Conservation (phyloP, 768 basidiomycete genomes). For the Termitomyces sp. region DNA sequence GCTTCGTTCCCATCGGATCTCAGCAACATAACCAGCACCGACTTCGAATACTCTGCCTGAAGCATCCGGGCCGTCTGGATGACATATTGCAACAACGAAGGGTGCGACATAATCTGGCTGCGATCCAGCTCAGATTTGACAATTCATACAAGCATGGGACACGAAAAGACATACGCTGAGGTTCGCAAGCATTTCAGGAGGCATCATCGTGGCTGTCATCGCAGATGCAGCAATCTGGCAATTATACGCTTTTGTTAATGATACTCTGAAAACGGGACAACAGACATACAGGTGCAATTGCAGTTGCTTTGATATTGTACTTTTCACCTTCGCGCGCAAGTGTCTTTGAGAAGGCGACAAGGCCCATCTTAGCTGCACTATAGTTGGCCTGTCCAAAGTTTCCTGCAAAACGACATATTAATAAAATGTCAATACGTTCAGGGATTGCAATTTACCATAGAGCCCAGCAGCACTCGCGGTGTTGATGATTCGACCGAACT, state of each 20-base stretch:
- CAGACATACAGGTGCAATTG: conserved; percentile 77
- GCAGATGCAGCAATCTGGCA: conserved; percentile 85
- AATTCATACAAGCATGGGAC: neutral
- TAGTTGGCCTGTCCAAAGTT: conserved; percentile 99
- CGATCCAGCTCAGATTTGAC: conserved; percentile 2
- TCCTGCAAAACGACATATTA: conserved; percentile 33
- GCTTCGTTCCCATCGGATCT: conserved; percentile 91
- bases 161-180: conserved; percentile 48
- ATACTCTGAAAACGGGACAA: neutral
- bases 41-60: conserved; percentile 86
- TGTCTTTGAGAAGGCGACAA: conserved; percentile 89
- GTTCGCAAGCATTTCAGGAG: conserved; percentile 88
- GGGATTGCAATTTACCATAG: conserved; percentile 51
- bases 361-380: conserved; percentile 96
- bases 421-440: neutral
- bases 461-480: conserved; percentile 93
- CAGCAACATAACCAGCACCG: conserved; percentile 88
- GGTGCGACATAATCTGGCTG: conserved; percentile 92
- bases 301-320: conserved; percentile 81
- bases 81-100: conserved; percentile 81
- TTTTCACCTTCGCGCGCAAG: conserved; percentile 90
- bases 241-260: neutral
- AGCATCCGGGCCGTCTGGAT: conserved; percentile 77
- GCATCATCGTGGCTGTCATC: conserved; percentile 96
- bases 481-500: conserved; percentile 92